These are phyloP conservation scores for Mortierella sp. DNA, from an alignment of 371 early-diverging fungal species.

Conservation along the genomic window DNA sequence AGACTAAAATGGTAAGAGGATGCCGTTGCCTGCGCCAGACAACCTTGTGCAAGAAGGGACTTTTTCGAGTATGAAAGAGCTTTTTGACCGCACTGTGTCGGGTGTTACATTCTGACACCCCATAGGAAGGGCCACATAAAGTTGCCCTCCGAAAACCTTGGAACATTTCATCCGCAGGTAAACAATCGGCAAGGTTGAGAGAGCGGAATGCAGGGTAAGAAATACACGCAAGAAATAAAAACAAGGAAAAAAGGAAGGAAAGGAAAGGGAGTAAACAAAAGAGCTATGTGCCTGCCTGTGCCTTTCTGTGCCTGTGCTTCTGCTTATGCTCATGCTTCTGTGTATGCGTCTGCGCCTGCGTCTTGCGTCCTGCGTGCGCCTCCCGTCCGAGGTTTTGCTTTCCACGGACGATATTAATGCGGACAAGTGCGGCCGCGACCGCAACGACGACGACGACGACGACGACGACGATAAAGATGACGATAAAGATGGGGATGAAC, in stretches of 20 bases:
- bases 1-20: neutral
- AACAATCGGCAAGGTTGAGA: constrained; percentile 1
- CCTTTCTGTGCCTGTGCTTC: neutral
- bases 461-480: neutral
- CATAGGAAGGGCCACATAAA: neutral
- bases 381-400: neutral
- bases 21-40: neutral
- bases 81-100: neutral
- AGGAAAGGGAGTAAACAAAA: neutral
- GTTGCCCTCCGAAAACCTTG: neutral
- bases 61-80: neutral
- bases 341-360: neutral
- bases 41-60: neutral
- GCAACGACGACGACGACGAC: neutral
- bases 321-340: constrained; percentile 12
- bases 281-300: constrained; percentile 11
- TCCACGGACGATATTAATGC: neutral
- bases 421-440: too few species aligned
- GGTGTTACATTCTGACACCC: neutral
- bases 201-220: neutral
- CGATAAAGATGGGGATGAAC: neutral
- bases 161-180: neutral
- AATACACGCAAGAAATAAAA: neutral
- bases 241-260: neutral
- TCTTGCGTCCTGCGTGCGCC: neutral